Conservation (phyloP, 495 filamentous ascomycete species). For the Parathielavia appendiculata region DNA sequence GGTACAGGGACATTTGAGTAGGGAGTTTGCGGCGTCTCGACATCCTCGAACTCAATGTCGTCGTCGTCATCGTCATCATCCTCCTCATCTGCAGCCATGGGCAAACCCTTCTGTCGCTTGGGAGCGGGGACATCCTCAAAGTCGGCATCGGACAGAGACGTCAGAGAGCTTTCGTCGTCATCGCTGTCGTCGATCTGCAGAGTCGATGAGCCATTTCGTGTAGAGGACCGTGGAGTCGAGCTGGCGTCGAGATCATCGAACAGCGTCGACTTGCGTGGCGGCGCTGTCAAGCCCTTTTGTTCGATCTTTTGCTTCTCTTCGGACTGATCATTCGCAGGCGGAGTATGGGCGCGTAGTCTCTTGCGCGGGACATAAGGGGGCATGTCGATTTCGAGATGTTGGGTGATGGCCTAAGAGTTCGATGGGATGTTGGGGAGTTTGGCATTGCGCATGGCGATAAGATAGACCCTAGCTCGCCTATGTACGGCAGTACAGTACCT, state of each 20-base stretch:
- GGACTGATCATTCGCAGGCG: slow-evolving; percentile 16
- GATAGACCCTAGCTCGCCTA: neutral
- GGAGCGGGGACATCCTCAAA: slow-evolving; percentile 56
- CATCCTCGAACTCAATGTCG: slow-evolving; percentile 85
- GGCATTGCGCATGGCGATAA: neutral
- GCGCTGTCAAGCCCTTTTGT: slow-evolving; percentile 21
- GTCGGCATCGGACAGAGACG: slow-evolving; percentile 61
- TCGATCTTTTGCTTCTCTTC: slow-evolving; percentile 13
- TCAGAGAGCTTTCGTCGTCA: slow-evolving; percentile 50
- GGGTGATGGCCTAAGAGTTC: slow-evolving; percentile 6
- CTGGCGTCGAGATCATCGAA: slow-evolving; percentile 64
- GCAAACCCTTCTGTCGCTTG: slow-evolving; percentile 22
- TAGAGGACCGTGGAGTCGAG: slow-evolving; percentile 44
- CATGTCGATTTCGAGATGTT: slow-evolving; percentile 27
- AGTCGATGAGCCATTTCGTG: slow-evolving; percentile 45
- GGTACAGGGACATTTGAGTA: slow-evolving; percentile 20
- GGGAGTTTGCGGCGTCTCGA: slow-evolving; percentile 40
- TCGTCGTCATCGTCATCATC: slow-evolving; percentile 61
- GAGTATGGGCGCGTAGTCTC: slow-evolving; percentile 36
- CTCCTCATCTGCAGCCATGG: slow-evolving; percentile 24
- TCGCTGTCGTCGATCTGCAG: slow-evolving; percentile 50
- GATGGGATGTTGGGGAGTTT: neutral
- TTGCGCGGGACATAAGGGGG: slow-evolving; percentile 46
- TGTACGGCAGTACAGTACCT: too few relatives aligned
- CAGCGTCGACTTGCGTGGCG: slow-evolving; percentile 51